These are phyloP conservation scores for Backusella sp. DNA, from an alignment of 192 early-diverging fungal genomes.

Conservation along the genomic window DNA sequence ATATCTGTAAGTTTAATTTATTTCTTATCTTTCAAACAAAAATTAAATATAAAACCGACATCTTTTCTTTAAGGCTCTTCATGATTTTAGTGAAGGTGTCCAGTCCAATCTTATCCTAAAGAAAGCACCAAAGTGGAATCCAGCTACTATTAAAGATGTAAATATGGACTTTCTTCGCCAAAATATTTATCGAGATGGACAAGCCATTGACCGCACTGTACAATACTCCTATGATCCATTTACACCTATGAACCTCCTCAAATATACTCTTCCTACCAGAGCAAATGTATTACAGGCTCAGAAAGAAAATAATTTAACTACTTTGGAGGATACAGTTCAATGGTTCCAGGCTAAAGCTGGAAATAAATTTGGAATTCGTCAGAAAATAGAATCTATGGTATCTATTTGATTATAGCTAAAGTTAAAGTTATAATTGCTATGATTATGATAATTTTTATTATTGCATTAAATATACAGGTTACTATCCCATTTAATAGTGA, in stretches of 20 bases:
- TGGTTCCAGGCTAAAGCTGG: slow-evolving; percentile 55
- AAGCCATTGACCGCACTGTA: slow-evolving; percentile 15
- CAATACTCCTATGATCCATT: slow-evolving; percentile 39
- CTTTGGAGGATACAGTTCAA: slow-evolving; percentile 46
- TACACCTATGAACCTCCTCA: slow-evolving; percentile 51
- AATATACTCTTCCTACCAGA: slow-evolving; percentile 64
- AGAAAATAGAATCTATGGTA: slow-evolving; percentile 59
- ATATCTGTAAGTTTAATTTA: slow-evolving; percentile 45
- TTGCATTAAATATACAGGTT: too few relatives aligned
- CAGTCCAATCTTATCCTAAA: slow-evolving; percentile 75
- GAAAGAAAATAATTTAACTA: slow-evolving; percentile 9
- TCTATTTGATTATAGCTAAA: too few relatives aligned
- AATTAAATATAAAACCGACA: too few relatives aligned
- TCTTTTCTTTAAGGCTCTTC: slow-evolving; percentile 35
- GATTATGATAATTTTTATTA: too few relatives aligned
- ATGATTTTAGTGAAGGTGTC: slow-evolving; percentile 91
- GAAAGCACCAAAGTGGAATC: slow-evolving; percentile 70
- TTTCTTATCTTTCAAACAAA: not conserved
- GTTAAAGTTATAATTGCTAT: too few relatives aligned
- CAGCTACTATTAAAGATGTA: slow-evolving; percentile 53
- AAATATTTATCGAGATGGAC: slow-evolving; percentile 47
- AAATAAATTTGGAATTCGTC: slow-evolving; percentile 64
- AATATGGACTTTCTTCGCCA: slow-evolving; percentile 28
- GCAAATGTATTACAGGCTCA: slow-evolving; percentile 51
- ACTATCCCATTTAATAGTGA: too few relatives aligned